Base-by-base conservation (phyloP, 129 eudicot species). In the Lactuca sativa region DNA sequence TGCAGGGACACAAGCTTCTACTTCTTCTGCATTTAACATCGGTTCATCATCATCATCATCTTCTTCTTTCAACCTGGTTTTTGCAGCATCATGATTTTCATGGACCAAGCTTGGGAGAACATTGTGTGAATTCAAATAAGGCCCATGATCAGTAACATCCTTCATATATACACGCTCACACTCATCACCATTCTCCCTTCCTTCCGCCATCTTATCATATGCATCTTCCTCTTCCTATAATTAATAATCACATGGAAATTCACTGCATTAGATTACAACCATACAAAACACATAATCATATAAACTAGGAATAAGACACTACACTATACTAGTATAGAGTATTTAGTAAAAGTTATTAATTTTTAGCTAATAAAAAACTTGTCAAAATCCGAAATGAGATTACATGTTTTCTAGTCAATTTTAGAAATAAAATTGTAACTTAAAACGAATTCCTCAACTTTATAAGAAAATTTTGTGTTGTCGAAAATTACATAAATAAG, bases 181-280 rank as follows among this genome's bases (percentile, higher is more conserved):
- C 37, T 81, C 74, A 47, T 74, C 67, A 4, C 44, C 69, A 62
- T 72, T 43, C 56, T 78, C 86, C 66, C 56, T 78, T 58, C 89
- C 86, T 25, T 71, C 62, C 3, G 90, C 90, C 71, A 81, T 67
- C 67, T 71, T 82, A 80, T 82, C 90, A 64, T 54, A 85, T 66
- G 74, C 77, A 69, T 85, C 90, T 72, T 85, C 90, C 74, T 85
- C 90, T 51, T 74, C 84, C 90, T 85, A 73, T 49, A 73, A 63
- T 62, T 13, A 57, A 17, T n/a, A 57, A 57, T 36, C 18, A 62
- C 4, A 30, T 30, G 62, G 52, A 44, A 18, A 18, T 18, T 25
- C 30, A 25, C 30, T 25, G 30, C 30, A 25, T 25, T 25, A 25
- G 30, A 25, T 25, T 25, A 1, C 56, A 52, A 14, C 16, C 5